Base-by-base conservation (phyloP, 164 flowering plant genomes). In the Warburgia ugandensis region DNA sequence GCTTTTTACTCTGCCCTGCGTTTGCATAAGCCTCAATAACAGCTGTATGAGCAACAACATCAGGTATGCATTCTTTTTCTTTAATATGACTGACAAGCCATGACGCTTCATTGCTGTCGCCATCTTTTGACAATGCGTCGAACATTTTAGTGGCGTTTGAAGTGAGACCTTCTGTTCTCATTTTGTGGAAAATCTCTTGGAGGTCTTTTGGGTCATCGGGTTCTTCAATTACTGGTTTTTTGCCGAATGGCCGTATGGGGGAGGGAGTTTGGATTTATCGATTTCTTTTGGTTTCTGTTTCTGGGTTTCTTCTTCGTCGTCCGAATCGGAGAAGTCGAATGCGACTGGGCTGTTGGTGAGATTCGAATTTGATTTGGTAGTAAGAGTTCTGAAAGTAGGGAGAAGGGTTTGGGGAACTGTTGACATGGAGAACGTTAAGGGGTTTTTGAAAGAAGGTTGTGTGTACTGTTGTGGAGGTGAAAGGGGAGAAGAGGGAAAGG, bases 91-190 rank as follows among this genome's bases (percentile, higher is more conserved):
- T 35, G 51, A 85, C 81, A 29, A 87, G 74, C 50, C 78, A 76
- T 40, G 83, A 23, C 16, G 98, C 96, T 37, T 91, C 96, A 58
- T 91, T 96, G 37, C 96, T 85, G 12, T 76, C 72, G 0, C 96
- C 95, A 32, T 85, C 83, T 48, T 80, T 80, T 16, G 96, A 83
- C 84, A 91, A 75, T 54, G 74, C 90, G 71, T 87, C 96, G 78
- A 91, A 84, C 96, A 87, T 85, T 78, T 91, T 85, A 66, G 71
- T 82, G 38, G 98, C 96, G 53, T 67, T 65, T 53, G 72, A 52
- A 16, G 65, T 50, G 20, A 91, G 73, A 7, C 96, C 86, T 0
- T 77, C 85, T 0, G 68, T 48, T 21, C 79, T 62, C 78, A 85
- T 77, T 27, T 79, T 70, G 60, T 81, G 85, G 70, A 91, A 91